Base-by-base conservation (phyloP, 148 eudicot genomes). In the Tetragonia tetragonoides region DNA sequence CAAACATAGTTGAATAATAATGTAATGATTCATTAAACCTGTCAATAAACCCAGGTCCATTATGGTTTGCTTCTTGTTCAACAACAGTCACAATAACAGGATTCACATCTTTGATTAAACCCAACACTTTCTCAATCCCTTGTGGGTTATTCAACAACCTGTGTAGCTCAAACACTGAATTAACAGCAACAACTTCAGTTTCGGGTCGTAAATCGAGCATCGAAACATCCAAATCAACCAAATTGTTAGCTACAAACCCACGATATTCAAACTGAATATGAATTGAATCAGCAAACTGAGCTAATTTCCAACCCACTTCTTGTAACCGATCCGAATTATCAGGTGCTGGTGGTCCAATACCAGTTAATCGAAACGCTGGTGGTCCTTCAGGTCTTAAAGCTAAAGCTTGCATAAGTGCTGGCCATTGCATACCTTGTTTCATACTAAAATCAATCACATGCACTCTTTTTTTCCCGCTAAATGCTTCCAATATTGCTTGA, bases 381-480 rank as follows among this genome's bases (percentile, higher is more conserved):
- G 97, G 96, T 0, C 97, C 97, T 5, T 94, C 98, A 2, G 90
- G 86, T 1, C 97, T 84, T 1, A 91, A 73, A 0, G 98, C 98
- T 0, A 95, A 75, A 0, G 97, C 97, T 47, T 95, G 98, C 88
- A 95, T 79, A 42, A 95, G 79, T 11, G 91, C 90, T 9, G 98
- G 98, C 98, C 98, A 95, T 62, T 95, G 98, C 97, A 92, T 89
- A 69, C 98, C 98, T 68, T 95, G 94, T 5, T 89, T 95, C 85
- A 95, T 81, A 49, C 97, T 87, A 59, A 92, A 95, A 87, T 95
- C 98, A 61, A 95, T 84, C 0, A 95, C 97, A 63, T 95, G 98
- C 18, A 95, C 97, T 8, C 80, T 69, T 4, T 40, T 72, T 0
- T 85, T 83, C 0, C 92, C 95, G 0, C 77, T 78, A 39, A 95